A percentile compares a stretch with the other conserved stretches of the same genome.
phyloP scores from a whole-genome alignment of 306 rosid genomes.

The Vachellia pachyceras region DNA sequence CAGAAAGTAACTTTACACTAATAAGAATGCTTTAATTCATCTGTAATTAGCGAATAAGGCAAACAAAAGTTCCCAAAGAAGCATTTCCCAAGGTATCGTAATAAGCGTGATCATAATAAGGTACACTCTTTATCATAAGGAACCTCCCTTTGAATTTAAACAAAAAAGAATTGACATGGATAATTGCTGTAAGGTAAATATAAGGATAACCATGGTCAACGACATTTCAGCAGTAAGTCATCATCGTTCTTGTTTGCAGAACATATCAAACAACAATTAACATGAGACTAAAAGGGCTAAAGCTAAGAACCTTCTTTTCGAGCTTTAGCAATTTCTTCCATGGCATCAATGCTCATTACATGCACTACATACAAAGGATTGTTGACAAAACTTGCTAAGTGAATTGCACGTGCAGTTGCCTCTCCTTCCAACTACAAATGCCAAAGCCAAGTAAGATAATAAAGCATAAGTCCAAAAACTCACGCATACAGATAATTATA shows the following conservation, averaged over 20 bases:
- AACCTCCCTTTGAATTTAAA: neutral
- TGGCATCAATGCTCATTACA: constrained; percentile 97
- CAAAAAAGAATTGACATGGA: neutral
- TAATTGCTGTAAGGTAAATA: neutral
- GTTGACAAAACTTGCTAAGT: constrained; percentile 79
- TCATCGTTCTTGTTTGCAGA: constrained; percentile 1
- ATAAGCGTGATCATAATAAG: neutral
- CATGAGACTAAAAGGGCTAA: constrained; percentile 22
- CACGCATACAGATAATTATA: constrained; percentile 6
- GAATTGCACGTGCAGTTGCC: constrained; percentile 94
- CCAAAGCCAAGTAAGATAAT: constrained; percentile 40
- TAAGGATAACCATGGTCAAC: neutral
- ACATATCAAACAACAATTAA: constrained; percentile 19
- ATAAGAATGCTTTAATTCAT: constrained; percentile 11
- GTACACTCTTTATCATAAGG: neutral
- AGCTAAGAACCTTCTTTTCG: constrained; percentile 75
- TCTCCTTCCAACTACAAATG: constrained; percentile 83
- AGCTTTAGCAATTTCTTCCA: constrained; percentile 96
- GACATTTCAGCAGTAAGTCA: neutral
- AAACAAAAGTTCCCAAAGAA: neutral
- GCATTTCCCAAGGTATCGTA: neutral
- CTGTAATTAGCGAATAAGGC: neutral
- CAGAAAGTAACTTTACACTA: constrained; percentile 12
- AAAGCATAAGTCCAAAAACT: neutral
- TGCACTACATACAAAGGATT: constrained; percentile 93